These are phyloP conservation scores for Leptographium procerum DNA, from an alignment of 2,329 filamentous ascomycete species.

Conservation along the genomic window DNA sequence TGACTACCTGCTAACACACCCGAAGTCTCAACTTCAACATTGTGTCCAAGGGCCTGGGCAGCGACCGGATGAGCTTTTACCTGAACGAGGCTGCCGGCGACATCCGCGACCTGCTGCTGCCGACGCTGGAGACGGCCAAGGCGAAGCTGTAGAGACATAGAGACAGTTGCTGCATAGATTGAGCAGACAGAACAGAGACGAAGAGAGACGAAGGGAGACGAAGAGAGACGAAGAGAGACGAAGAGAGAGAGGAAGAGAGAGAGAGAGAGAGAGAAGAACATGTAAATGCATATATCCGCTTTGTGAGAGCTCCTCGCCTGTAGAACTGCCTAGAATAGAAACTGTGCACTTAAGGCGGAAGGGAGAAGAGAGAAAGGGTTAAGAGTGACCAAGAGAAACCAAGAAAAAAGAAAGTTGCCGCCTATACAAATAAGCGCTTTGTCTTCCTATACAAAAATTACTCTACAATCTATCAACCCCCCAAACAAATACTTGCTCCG, in stretches of 20 bases:
- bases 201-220: background rate
- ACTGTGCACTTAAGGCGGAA: background rate
- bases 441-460: background rate
- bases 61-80: slow-evolving; percentile 89
- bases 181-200: background rate
- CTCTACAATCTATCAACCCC: too few species aligned
- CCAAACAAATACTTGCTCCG: too few species aligned
- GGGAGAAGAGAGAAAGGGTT: too few species aligned
- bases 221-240: too few species aligned
- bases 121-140: slow-evolving; percentile 69
- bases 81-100: slow-evolving; percentile 88
- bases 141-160: slow-evolving; percentile 26
- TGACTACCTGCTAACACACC: slow-evolving; percentile 5
- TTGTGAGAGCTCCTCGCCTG: background rate
- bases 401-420: too few species aligned
- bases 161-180: background rate
- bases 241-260: too few species aligned
- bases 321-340: background rate
- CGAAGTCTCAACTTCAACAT: slow-evolving; percentile 92
- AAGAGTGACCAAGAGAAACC: too few species aligned
- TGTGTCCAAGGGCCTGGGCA: slow-evolving; percentile 83
- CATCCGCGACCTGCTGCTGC: slow-evolving; percentile 73
- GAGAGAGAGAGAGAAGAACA: too few species aligned
- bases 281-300: background rate
- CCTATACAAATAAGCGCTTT: background rate